Evolutionary conservation across 768 basidiomycete genomes (phyloP).

Genomic region (Termitomyces sp.): DNA sequence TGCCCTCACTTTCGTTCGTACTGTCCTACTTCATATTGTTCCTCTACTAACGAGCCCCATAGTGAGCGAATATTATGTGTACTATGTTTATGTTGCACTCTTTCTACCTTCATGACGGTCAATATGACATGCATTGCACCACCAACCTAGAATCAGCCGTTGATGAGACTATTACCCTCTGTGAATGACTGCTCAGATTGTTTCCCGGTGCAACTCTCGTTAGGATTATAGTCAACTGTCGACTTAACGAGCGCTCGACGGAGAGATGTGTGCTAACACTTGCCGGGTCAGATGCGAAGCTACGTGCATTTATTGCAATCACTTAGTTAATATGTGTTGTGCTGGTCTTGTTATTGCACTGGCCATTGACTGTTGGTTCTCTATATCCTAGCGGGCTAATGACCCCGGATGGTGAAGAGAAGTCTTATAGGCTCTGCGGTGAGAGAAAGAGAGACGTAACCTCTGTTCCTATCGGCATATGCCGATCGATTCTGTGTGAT

Average conservation of each 20-base stretch:
- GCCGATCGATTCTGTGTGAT: background rate
- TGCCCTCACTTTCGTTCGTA: conserved; percentile 88
- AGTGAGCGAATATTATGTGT: conserved; percentile 22
- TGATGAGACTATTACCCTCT: background rate
- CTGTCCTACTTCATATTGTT: background rate
- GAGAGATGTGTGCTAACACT: too few species aligned
- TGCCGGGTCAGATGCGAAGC: too few species aligned
- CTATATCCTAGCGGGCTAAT: too few species aligned
- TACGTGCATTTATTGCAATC: background rate
- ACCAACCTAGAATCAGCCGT: background rate
- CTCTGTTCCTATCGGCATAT: background rate
- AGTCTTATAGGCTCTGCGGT: background rate
- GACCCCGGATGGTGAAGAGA: background rate
- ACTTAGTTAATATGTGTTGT: too few species aligned
- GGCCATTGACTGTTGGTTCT: background rate
- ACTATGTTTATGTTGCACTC: conserved; percentile 20
- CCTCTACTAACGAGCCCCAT: background rate
- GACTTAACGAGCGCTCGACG: background rate
- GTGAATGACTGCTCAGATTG: background rate
- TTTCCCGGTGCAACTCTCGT: too few species aligned
- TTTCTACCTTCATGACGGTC: conserved; percentile 13
- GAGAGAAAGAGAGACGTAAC: background rate
- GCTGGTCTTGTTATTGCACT: background rate
- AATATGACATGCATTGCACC: conserved; percentile 24
- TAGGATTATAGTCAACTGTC: too few species aligned